Conservation (phyloP, 164 flowering plant genomes). For the Dillenia suffruticosa region DNA sequence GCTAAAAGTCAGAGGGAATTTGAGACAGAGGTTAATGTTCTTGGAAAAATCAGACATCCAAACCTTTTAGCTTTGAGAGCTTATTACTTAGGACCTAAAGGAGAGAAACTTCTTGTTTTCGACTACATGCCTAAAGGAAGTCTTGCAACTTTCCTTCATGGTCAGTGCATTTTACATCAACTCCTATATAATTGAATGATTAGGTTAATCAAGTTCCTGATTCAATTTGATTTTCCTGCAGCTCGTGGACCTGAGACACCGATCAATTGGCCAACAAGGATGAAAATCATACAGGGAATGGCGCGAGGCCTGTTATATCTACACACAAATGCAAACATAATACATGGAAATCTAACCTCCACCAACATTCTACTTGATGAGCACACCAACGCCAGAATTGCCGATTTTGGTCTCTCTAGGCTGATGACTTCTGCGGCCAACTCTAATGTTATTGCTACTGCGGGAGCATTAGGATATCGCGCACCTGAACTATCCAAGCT, state of each 20-base stretch:
- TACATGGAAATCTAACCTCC: conserved; percentile 87
- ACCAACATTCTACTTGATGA: conserved; percentile 82
- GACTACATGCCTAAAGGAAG: conserved; percentile 92
- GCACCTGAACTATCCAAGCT: conserved; percentile 89
- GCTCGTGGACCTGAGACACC: conserved; percentile 81
- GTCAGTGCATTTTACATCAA: conserved; percentile 31
- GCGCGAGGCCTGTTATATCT: conserved; percentile 65
- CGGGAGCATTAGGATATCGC: conserved; percentile 79
- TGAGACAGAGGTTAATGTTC: conserved; percentile 60
- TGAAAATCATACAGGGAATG: conserved; percentile 68
- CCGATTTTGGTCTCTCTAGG: conserved; percentile 76
- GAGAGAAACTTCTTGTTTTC: conserved; percentile 95
- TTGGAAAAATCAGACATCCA: conserved; percentile 79
- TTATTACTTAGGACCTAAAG: conserved; percentile 92
- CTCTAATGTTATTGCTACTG: conserved; percentile 73
- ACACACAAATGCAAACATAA: conserved; percentile 59
- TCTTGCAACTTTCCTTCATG: conserved; percentile 92
- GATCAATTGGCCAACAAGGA: conserved; percentile 79
- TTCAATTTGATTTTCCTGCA: conserved; percentile 22
- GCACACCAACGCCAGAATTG: conserved; percentile 53
- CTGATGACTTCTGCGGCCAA: conserved; percentile 76
- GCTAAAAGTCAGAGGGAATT: conserved; percentile 79
- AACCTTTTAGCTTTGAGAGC: conserved; percentile 84
- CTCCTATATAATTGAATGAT: no score
- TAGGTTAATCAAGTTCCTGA: no score